Evolutionary conservation across 2,329 filamentous ascomycete species (phyloP).

Genomic region (Penicillium frequentans): DNA sequence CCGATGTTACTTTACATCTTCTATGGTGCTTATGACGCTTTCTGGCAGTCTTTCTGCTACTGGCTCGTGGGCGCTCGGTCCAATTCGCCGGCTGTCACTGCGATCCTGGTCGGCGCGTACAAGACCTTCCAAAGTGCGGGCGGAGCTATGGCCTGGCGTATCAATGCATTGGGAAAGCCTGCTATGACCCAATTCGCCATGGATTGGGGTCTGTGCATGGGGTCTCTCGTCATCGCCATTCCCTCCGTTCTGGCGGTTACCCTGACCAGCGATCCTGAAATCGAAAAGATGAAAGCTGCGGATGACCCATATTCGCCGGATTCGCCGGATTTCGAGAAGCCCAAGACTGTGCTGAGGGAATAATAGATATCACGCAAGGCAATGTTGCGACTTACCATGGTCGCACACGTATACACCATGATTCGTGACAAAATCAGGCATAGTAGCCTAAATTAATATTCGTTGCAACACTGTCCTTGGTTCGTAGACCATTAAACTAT

Average conservation of each 20-base stretch:
- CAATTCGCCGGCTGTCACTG: constrained; percentile 43
- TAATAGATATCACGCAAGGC: background rate
- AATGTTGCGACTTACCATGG: background rate
- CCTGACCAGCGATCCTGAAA: constrained; percentile 24
- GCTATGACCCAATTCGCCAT: constrained; percentile 47
- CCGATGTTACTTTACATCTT: constrained; percentile 71
- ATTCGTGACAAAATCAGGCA: background rate
- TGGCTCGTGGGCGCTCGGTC: constrained; percentile 56
- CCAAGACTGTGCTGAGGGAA: background rate
- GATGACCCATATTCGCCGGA: background rate
- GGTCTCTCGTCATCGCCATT: constrained; percentile 43
- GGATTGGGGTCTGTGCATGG: constrained; percentile 50
- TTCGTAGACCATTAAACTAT: constrained; percentile 14
- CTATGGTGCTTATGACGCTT: constrained; percentile 67
- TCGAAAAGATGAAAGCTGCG: background rate
- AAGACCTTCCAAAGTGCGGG: constrained; percentile 48
- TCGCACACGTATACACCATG: background rate
- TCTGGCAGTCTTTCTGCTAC: constrained; percentile 67
- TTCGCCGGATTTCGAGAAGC: constrained; percentile 3
- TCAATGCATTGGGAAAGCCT: constrained; percentile 39
- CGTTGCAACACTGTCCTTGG: background rate
- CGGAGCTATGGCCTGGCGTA: constrained; percentile 49
- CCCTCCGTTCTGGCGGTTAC: constrained; percentile 46
- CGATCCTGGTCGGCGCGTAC: constrained; percentile 50
- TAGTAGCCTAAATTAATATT: background rate